These are phyloP conservation scores for Capniomyces stellatus DNA, from an alignment of 371 early-diverging fungal species.

Conservation along the genomic window DNA sequence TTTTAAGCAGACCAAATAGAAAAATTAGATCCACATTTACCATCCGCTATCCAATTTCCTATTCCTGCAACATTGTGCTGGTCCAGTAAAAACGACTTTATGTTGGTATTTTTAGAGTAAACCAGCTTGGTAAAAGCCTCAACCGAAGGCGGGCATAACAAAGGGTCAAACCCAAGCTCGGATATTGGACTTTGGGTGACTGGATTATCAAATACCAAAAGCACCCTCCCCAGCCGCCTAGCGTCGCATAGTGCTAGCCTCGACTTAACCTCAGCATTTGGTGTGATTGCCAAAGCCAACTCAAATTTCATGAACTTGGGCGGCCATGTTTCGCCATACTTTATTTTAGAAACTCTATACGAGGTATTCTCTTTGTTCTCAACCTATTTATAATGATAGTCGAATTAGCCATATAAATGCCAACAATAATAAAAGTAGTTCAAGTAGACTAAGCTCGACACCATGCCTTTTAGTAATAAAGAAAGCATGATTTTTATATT, in stretches of 20 bases:
- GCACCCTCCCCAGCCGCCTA: constrained; percentile 30
- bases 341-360: neutral
- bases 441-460: too few relatives aligned
- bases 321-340: constrained; percentile 24
- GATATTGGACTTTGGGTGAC: constrained; percentile 11
- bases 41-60: constrained; percentile 44
- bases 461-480: too few relatives aligned
- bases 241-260: constrained; percentile 31
- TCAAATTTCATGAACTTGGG: constrained; percentile 30
- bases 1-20: neutral
- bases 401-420: too few relatives aligned
- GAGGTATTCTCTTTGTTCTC: neutral
- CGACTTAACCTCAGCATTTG: neutral
- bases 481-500: too few relatives aligned
- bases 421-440: too few relatives aligned
- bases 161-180: constrained; percentile 35
- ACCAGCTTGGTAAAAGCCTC: constrained; percentile 16
- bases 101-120: constrained; percentile 10
- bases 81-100: constrained; percentile 32
- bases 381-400: neutral
- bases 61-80: constrained; percentile 32
- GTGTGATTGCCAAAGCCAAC: constrained; percentile 7
- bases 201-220: constrained; percentile 18
- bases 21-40: neutral
- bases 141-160: constrained; percentile 19